Evolutionary conservation across 2,329 filamentous ascomycete species (phyloP), one percentile per base, ranked within the genome.

Genomic region (Dothidotthia symphoricarpi): DNA sequence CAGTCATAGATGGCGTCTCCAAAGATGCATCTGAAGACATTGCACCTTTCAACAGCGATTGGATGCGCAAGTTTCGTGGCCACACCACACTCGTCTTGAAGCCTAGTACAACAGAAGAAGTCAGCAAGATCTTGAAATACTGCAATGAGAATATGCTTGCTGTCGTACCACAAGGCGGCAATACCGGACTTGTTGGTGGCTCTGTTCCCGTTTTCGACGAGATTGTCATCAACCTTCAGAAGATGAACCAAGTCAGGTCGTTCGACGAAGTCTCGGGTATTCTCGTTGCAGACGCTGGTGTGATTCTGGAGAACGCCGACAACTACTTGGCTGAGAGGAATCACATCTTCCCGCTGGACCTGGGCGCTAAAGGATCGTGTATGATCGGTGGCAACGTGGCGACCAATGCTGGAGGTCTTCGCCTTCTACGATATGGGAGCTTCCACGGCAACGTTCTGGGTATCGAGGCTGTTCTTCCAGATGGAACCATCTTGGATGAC

Each of bases 61-160:
- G 94, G 93, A 96, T 98, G 90, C 84, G 87, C 69, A 98, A 98
- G 72, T 98, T 95, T 73, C 83, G 87, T 45, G 94, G 93, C 19
- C 89, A 96, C 69, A 82, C 87, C 45, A 82, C 83, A 60, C 74
- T 98, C 16, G 89, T 97, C 4, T 72, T 98, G 47, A 94, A 89
- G 70, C 93, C 93, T 9, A 80, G 77, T 34, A 85, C 81, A 12
- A 91, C 88, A 0, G 83, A 91, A 57, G 85, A 98, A 69, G 87
- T 97, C 56, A 95, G 88, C 78, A 79, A 85, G 70, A 83, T 97
- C 43, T 70, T 98, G 55, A 84, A 85, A 67, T 96, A 97, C 76
- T 98, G 93, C 78, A 97, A 97, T 68, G 83, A 94, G 55, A 83
- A 91, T 57, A 81, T 82, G 71, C 78, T 98, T 47, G 93, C 93